These are phyloP conservation scores for Saxispiralis lemnorum DNA, from an alignment of 495 filamentous ascomycete genomes.

Conservation along the genomic window DNA sequence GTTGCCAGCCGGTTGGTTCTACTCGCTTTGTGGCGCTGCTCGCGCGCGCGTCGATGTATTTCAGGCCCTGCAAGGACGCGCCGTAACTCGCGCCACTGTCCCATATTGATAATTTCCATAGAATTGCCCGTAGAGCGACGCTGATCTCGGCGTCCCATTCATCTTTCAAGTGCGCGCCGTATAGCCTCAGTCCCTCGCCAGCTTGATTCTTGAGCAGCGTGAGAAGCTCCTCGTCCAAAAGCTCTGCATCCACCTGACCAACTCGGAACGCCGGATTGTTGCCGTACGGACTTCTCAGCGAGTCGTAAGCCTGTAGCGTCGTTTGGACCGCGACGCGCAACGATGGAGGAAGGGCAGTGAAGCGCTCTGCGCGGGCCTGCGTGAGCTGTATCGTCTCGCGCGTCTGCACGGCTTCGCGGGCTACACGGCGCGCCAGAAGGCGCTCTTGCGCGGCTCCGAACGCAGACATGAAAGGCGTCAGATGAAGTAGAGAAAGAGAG, in stretches of 20 bases:
- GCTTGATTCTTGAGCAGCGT: constrained; percentile 71
- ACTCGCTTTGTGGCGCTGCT: constrained; percentile 35
- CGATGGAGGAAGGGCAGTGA: constrained; percentile 41
- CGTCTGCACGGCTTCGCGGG: constrained; percentile 45
- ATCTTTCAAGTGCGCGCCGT: constrained; percentile 53
- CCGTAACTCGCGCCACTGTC: constrained; percentile 91
- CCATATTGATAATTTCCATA: constrained; percentile 95
- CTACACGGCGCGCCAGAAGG: constrained; percentile 56
- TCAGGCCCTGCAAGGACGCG: constrained; percentile 75
- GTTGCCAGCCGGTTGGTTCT: constrained; percentile 58
- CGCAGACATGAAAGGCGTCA: constrained; percentile 30
- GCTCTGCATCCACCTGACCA: constrained; percentile 88
- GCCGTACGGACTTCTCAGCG: constrained; percentile 55
- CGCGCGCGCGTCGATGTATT: constrained; percentile 69
- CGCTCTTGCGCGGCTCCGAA: constrained; percentile 77
- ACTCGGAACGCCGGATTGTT: constrained; percentile 78
- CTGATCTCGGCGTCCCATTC: constrained; percentile 79
- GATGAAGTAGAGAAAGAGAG: neutral
- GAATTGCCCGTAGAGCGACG: constrained; percentile 51
- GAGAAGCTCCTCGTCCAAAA: constrained; percentile 87
- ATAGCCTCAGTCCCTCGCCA: constrained; percentile 76
- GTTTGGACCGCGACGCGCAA: constrained; percentile 42
- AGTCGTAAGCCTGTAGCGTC: constrained; percentile 47
- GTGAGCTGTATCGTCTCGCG: constrained; percentile 38
- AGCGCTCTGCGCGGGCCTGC: constrained; percentile 35